Evolutionary conservation across 208 protist genomes (phyloP).

Genomic region (Herpetomonas tarakana): DNA sequence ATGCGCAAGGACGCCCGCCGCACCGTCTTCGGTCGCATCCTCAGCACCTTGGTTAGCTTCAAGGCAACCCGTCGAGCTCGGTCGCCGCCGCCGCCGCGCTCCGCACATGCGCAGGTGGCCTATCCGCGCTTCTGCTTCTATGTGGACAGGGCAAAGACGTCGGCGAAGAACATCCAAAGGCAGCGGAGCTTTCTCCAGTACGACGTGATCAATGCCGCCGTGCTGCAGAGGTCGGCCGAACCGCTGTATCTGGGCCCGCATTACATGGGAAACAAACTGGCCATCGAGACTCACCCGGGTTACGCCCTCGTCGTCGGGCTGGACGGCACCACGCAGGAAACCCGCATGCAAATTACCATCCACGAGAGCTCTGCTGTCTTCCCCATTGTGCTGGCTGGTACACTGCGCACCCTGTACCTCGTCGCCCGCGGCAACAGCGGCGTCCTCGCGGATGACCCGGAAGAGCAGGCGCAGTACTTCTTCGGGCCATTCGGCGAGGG

Average conservation of each 20-base stretch:
- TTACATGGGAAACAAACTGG: conserved; percentile 18
- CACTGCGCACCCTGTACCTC: conserved; percentile 63
- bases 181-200: conserved; percentile 45
- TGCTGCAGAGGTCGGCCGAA: neutral
- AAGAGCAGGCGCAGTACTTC: conserved; percentile 73
- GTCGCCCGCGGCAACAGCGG: conserved; percentile 42
- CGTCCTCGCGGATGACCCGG: conserved; percentile 50
- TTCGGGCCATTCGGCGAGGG: conserved; percentile 43
- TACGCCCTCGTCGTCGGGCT: conserved; percentile 56
- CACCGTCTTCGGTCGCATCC: conserved; percentile 22
- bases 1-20: conserved; percentile 33
- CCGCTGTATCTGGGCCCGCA: conserved; percentile 1
- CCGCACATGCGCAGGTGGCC: conserved; percentile 9
- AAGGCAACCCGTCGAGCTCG: neutral
- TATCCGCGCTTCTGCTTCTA: conserved; percentile 69
- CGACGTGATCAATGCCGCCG: conserved; percentile 38
- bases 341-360: conserved; percentile 36
- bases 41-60: conserved; percentile 69
- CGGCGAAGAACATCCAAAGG: conserved; percentile 3
- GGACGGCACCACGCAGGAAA: conserved; percentile 48
- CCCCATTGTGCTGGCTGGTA: conserved; percentile 59
- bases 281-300: conserved; percentile 29
- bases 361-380: conserved; percentile 24
- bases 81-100: no score
- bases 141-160: conserved; percentile 17